Conservation (phyloP, 2,329 filamentous ascomycete species). For the Ophiostoma himal-ulmi region DNA sequence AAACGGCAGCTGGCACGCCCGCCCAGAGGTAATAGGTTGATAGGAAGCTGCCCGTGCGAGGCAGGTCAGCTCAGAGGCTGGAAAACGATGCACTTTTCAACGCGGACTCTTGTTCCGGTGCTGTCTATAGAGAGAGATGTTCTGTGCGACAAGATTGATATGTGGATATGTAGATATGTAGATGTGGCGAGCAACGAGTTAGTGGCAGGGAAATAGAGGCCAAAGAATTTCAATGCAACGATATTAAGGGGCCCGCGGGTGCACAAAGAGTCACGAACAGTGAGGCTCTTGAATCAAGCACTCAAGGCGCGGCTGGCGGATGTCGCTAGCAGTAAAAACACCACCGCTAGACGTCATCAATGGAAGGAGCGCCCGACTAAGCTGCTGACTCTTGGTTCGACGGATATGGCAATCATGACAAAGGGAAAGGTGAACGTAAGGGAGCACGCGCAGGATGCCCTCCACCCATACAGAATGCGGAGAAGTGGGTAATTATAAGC, state of each 20-base stretch:
- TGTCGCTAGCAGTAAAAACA: neutral
- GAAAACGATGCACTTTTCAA: neutral
- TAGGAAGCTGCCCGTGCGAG: neutral
- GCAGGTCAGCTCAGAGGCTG: neutral
- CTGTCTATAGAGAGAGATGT: neutral
- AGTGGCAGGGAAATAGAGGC: neutral
- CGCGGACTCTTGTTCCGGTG: neutral
- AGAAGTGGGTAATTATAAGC: slow-evolving; percentile 19
- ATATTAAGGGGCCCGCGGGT: neutral
- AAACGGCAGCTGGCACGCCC: neutral
- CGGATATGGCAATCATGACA: neutral
- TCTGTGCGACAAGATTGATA: neutral
- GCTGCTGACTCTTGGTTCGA: neutral
- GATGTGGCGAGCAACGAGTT: neutral
- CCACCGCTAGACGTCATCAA: neutral
- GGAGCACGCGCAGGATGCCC: neutral
- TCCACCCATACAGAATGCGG: slow-evolving; percentile 17
- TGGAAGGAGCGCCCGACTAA: neutral
- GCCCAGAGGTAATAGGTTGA: neutral
- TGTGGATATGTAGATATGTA: neutral
- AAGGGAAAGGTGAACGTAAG: neutral
- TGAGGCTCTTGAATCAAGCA: neutral
- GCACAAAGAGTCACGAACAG: neutral
- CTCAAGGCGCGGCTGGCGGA: neutral
- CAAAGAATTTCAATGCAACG: neutral